Percentiles rank a stretch among this genome's conserved stretches.
Evolutionary conservation across 306 rosid genomes (phyloP).

Genomic region (Alnus rubra): DNA sequence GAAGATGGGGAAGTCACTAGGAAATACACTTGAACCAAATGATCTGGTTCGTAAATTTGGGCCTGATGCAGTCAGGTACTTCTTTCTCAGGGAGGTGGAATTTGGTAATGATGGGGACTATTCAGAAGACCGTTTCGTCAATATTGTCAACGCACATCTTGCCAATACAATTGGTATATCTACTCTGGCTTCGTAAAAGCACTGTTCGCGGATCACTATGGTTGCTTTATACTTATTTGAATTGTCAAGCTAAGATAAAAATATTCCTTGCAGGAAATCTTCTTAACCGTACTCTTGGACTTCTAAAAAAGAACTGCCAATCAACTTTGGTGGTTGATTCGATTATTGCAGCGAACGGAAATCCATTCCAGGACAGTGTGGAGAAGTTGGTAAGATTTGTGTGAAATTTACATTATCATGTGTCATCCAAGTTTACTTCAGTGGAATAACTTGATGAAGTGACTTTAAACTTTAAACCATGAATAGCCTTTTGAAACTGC

Average conservation of each 20-base stretch:
- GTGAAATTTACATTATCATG: neutral
- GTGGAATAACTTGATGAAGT: slow-evolving; percentile 1
- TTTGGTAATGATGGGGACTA: slow-evolving; percentile 95
- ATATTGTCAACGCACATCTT: slow-evolving; percentile 92
- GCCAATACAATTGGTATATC: slow-evolving; percentile 87
- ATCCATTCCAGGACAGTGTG: slow-evolving; percentile 62
- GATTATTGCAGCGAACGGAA: slow-evolving; percentile 70
- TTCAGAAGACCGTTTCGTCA: slow-evolving; percentile 90
- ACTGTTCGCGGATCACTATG: slow-evolving; percentile 18
- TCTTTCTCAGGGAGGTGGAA: slow-evolving; percentile 93
- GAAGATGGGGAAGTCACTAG: slow-evolving; percentile 98
- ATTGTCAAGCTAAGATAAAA: slow-evolving; percentile 18
- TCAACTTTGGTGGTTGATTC: slow-evolving; percentile 81
- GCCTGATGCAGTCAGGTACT: slow-evolving; percentile 89
- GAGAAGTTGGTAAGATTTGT: slow-evolving; percentile 57
- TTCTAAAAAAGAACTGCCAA: slow-evolving; percentile 84
- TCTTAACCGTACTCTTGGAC: slow-evolving; percentile 89
- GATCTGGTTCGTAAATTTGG: slow-evolving; percentile 85
- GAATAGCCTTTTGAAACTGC: neutral
- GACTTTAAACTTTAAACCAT: slow-evolving; percentile 13
- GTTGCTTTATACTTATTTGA: slow-evolving; percentile 4
- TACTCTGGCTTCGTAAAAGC: slow-evolving; percentile 13
- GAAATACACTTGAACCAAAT: slow-evolving; percentile 96
- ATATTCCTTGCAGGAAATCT: slow-evolving; percentile 73
- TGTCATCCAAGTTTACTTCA: neutral